Conservation (phyloP, 495 filamentous ascomycete species). For the Penicillium pulvis region DNA sequence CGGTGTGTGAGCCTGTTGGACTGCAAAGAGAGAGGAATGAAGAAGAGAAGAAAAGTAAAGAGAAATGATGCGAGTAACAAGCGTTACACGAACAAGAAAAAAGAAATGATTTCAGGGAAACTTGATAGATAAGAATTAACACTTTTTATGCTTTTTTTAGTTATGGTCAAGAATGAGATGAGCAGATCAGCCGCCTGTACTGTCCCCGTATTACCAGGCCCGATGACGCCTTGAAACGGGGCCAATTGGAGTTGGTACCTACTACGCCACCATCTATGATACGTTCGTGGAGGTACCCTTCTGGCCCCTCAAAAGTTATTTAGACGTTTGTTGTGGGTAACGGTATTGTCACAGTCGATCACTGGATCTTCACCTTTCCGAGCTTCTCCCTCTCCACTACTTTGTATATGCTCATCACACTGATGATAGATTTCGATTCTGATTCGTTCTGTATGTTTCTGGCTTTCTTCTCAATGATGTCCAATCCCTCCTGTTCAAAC, state of each 20-base stretch:
- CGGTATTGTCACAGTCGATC: conserved; percentile 5
- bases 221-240: conserved; percentile 17
- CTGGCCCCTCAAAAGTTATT: neutral
- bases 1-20: neutral
- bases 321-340: neutral
- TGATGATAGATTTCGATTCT: neutral
- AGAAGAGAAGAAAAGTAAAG: conserved; percentile 20
- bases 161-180: neutral
- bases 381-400: neutral
- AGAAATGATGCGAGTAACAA: conserved; percentile 7
- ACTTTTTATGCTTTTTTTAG: conserved; percentile 4
- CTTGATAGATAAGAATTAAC: conserved; percentile 31
- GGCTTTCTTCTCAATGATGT: neutral
- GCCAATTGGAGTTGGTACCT: conserved; percentile 9
- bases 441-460: conserved; percentile 20
- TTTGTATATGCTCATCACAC: neutral
- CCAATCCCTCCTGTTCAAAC: neutral
- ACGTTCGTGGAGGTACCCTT: neutral
- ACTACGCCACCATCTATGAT: neutral
- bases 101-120: conserved; percentile 6
- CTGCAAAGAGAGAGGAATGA: conserved; percentile 22
- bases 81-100: conserved; percentile 14
- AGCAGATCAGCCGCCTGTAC: conserved; percentile 27
- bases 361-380: neutral
- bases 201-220: neutral